phyloP scores from a whole-genome alignment of 2,329 filamentous ascomycete species.

The Raffaelea ambrosiae region DNA sequence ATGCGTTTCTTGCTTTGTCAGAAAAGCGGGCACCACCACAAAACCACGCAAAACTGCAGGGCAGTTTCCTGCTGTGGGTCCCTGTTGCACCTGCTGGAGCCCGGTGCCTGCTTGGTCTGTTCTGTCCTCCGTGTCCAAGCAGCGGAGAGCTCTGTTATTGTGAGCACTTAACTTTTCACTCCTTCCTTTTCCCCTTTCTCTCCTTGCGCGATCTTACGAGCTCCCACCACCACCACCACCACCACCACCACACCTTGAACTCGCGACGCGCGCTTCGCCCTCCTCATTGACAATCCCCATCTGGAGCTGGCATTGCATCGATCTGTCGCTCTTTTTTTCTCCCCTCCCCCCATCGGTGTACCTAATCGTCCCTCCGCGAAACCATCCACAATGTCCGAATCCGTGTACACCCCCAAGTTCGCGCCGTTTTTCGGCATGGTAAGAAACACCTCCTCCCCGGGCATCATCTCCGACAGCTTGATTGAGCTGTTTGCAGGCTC shows the following conservation, averaged over 20 bases:
- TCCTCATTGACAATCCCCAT: too few relatives aligned
- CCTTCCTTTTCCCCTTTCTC: not conserved
- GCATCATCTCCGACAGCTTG: too few relatives aligned
- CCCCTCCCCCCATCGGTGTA: not conserved
- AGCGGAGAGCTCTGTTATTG: too few relatives aligned
- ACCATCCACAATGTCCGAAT: constrained; percentile 31
- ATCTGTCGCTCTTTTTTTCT: not conserved
- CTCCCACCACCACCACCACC: too few relatives aligned
- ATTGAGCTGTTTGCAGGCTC: not conserved
- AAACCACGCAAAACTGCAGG: not conserved
- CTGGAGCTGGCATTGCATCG: too few relatives aligned
- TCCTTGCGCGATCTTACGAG: not conserved
- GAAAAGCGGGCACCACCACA: not conserved
- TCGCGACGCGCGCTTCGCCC: too few relatives aligned
- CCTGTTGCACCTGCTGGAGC: not conserved
- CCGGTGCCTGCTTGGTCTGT: too few relatives aligned
- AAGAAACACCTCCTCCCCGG: constrained; percentile 26
- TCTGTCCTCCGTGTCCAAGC: too few relatives aligned
- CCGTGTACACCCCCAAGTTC: constrained; percentile 65
- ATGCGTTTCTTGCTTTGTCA: not conserved
- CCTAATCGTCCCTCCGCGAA: not conserved
- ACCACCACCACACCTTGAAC: too few relatives aligned
- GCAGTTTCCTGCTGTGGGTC: not conserved
- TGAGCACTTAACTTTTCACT: too few relatives aligned
- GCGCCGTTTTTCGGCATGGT: constrained; percentile 87